Base-by-base conservation (phyloP, 805 yeast species). In the Cyberlindnera suaveolens region DNA sequence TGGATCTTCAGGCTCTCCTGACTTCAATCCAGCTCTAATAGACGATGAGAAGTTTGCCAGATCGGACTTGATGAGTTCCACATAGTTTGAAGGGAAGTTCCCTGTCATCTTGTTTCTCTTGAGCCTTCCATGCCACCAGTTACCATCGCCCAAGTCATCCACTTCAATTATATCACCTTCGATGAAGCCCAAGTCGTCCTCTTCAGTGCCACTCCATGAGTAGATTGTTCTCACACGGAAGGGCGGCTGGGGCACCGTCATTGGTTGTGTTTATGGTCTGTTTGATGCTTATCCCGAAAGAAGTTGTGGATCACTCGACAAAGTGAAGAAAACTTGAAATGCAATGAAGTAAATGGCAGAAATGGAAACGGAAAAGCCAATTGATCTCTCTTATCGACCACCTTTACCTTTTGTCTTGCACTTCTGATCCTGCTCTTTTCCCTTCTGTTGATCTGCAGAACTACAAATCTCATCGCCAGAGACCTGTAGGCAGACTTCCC, bases 91-190 rank as follows among this genome's bases (percentile, higher is more conserved):
- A 1, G 99, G 98, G 57, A 93, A 93, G 38, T 78, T 71, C 0
- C 99, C 99, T 32, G 79, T 77, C 52, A 86, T 78, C 48, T 80
- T 85, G 64, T 87, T 89, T 57, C 98, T 72, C 50, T 80, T 67
- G 43, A 91, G 72, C 47, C 74, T 70, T 2, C 99, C 99, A 54
- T 79, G 85, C 84, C 91, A 89, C 95, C 96, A 88, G 55, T 81
- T 81, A 16, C 95, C 96, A 58, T 93, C 95, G 4, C 91, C 86
- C 10, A 78, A 67, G 46, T 79, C 72, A 41, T 80, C 75, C 5
- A 93, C 95, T 49, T 88, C 96, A 53, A 93, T 86, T 40, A 86
- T 68, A 58, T 93, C 98, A 40, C 95, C 96, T 65, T 93, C 98
- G 17, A 90, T 74, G 60, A 93, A 93, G 1, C 98, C 98, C 35